Evolutionary conservation across 2,329 filamentous ascomycete species (phyloP).

Genomic region (Colletotrichum noveboracense): DNA sequence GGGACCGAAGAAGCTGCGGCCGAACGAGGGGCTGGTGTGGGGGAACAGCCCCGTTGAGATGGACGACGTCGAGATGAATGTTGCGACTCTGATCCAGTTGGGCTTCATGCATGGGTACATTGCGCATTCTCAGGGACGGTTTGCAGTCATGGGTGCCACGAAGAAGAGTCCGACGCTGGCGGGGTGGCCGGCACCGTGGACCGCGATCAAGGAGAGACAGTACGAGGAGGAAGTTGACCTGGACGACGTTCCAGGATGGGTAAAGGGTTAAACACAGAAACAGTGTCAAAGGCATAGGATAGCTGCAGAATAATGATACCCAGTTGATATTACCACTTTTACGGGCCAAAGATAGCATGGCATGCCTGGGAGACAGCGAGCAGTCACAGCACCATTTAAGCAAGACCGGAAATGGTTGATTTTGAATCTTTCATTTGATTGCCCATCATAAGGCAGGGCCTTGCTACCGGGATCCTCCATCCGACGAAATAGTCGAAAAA

Average conservation of each 20-base stretch:
- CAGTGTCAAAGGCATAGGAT: background rate
- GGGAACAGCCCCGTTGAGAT: constrained; percentile 66
- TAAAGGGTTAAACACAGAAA: constrained; percentile 47
- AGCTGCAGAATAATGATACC: constrained; percentile 9
- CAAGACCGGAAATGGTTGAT: background rate
- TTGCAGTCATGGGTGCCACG: constrained; percentile 80
- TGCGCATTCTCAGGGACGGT: constrained; percentile 75
- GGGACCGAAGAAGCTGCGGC: constrained; percentile 52
- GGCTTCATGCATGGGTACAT: constrained; percentile 85
- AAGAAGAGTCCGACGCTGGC: constrained; percentile 67
- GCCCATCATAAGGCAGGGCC: background rate
- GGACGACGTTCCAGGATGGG: constrained; percentile 78
- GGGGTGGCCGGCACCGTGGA: constrained; percentile 79
- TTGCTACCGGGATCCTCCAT: background rate
- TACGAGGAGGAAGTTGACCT: constrained; percentile 65
- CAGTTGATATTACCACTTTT: background rate
- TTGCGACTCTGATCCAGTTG: constrained; percentile 79
- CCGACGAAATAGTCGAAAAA: background rate
- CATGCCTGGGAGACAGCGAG: background rate
- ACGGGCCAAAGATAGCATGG: background rate
- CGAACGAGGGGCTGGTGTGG: constrained; percentile 66
- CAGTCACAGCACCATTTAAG: background rate
- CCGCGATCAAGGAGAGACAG: constrained; percentile 67
- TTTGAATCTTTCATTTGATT: background rate
- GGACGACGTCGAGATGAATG: constrained; percentile 76